Evolutionary conservation across 768 basidiomycete species (phyloP), one percentile per base, ranked within the genome.

Genomic region (Crepidotus variabilis): DNA sequence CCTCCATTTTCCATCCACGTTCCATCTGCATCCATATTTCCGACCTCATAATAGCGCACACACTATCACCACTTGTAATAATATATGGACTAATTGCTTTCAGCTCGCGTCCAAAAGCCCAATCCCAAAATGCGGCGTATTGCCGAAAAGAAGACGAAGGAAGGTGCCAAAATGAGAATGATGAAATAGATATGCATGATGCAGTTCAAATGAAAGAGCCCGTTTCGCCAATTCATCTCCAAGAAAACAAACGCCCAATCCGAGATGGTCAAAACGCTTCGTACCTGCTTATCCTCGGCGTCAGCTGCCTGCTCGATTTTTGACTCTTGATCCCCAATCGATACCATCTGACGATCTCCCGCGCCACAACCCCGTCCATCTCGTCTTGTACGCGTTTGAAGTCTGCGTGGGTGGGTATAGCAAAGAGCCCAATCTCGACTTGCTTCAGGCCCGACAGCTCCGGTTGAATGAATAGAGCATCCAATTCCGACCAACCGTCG

Each of bases 361-460:
- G 54, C 18, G 59, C 63, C 16, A 51, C 58, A 35, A 73, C 43
- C 6, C 67, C 69, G 13, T 62, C 54, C 59, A 77, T 59, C 23
- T 68, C 66, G 49, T 69, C 66, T 16, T 66, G 67, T 9, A 75
- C 73, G 11, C 64, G 60, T 18, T 66, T 54, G 36, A 74, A 77
- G 48, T 75, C 75, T 0, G 65, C 53, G 32, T 69, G 66, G 0
- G 69, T 64, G 0, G 73, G 68, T 1, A 68, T 65, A 9, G 76
- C 73, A 54, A 76, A 78, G 14, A 78, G 62, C 3, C 77, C 77
- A 22, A 78, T 67, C 20, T 76, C 76, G 14, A 78, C 67, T n/a
- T 71, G 67, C 6, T 63, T 61, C 13, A 76, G 59, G 4, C 61
- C 56, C 13, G 61, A 58, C 21, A 75, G 61, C 52, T 66, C 67